Conservation (phyloP, 2,329 filamentous ascomycete species). For the Cercospora sesami region DNA sequence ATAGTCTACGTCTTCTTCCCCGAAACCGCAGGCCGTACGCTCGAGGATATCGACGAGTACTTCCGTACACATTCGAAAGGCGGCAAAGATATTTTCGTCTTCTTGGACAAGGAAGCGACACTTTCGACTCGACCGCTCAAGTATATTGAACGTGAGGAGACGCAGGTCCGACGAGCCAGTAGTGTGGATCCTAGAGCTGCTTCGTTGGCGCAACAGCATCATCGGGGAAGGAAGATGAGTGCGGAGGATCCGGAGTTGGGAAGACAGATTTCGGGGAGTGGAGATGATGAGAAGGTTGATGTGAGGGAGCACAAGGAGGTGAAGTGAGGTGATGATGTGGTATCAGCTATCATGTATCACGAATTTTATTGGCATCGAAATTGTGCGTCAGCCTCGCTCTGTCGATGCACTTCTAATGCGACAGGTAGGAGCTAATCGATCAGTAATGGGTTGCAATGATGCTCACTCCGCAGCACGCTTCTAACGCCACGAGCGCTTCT, state of each 20-base stretch:
- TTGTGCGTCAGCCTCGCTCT: not conserved
- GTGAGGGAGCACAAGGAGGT: constrained; percentile 10
- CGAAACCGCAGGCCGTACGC: constrained; percentile 38
- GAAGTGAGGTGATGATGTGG: not conserved
- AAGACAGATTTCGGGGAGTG: not conserved
- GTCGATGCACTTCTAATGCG: not conserved
- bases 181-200: constrained; percentile 39
- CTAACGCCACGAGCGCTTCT: constrained; percentile 28
- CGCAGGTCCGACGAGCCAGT: constrained; percentile 39
- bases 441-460: not conserved
- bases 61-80: constrained; percentile 27
- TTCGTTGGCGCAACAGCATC: constrained; percentile 25
- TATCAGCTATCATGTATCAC: not conserved
- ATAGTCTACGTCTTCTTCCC: constrained; percentile 46
- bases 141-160: constrained; percentile 52
- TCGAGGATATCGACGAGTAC: constrained; percentile 39
- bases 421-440: not conserved
- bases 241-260: constrained; percentile 11
- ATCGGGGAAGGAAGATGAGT: constrained; percentile 11
- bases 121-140: constrained; percentile 49
- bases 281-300: constrained; percentile 9
- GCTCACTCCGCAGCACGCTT: not conserved
- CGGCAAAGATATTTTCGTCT: constrained; percentile 45
- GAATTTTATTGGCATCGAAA: not conserved
- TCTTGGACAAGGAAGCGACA: constrained; percentile 51